These are phyloP conservation scores for Asclepias syriaca DNA, from an alignment of 257 asterid species.

Conservation along the genomic window DNA sequence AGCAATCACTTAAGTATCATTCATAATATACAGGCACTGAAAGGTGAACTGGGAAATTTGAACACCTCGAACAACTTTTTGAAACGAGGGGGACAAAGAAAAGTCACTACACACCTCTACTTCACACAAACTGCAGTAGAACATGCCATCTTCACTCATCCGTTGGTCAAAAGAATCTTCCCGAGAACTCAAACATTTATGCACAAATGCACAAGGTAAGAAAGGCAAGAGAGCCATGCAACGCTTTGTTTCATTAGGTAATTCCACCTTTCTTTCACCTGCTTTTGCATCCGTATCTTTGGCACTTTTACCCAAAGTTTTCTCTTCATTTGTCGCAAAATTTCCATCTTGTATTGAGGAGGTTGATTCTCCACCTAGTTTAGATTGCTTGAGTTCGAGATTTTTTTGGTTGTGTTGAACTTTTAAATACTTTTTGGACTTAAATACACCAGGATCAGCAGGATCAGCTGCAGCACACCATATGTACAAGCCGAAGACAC, in stretches of 20 bases:
- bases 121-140: conserved; percentile 97
- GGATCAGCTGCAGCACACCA: conserved; percentile 99
- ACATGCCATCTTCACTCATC: conserved; percentile 92
- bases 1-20: conserved; percentile 4
- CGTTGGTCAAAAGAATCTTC: conserved; percentile 66
- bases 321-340: conserved; percentile 36
- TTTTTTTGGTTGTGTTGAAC: conserved; percentile 42
- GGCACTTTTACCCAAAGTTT: conserved; percentile 30
- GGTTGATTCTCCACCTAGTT: conserved; percentile 56
- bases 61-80: not conserved
- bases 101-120: conserved; percentile 62
- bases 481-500: conserved; percentile 75
- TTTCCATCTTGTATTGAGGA: conserved; percentile 54
- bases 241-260: conserved; percentile 27
- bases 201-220: conserved; percentile 65
- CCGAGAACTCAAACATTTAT: conserved; percentile 36
- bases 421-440: conserved; percentile 73
- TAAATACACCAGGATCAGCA: conserved; percentile 86
- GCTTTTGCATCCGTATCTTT: conserved; percentile 35
- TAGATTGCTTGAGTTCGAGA: conserved; percentile 32
- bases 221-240: conserved; percentile 37
- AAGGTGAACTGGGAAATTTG: not conserved
- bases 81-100: not conserved
- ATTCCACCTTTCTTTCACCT: conserved; percentile 30
- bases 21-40: not conserved